phyloP scores from a whole-genome alignment of 1,284 basidiomycete genomes.

The Leccinum brunneo-olivaceum region DNA sequence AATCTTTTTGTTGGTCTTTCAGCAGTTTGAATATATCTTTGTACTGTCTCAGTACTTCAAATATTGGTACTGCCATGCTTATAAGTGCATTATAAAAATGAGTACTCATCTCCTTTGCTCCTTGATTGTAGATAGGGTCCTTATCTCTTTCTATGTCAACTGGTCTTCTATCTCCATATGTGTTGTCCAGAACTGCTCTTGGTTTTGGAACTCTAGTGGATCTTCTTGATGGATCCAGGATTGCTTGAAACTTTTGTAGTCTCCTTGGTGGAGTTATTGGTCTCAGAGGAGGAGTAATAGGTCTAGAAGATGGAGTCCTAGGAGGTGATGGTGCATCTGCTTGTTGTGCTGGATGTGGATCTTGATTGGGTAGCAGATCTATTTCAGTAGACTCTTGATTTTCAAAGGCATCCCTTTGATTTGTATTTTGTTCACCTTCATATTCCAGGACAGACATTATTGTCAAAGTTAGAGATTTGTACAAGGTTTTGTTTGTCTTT shows the following conservation, averaged over 20 bases:
- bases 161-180: background rate
- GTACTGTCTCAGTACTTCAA: background rate
- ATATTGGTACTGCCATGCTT: background rate
- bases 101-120: background rate
- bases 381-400: no score
- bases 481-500: background rate
- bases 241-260: no score
- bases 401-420: background rate
- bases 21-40: background rate
- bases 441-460: background rate
- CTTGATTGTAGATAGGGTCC: background rate
- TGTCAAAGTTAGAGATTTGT: background rate
- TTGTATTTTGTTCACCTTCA: background rate
- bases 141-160: background rate
- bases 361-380: background rate
- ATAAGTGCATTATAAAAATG: background rate
- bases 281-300: background rate
- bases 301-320: background rate
- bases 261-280: background rate
- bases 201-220: background rate
- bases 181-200: background rate
- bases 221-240: background rate
- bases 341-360: background rate
- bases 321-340: background rate
- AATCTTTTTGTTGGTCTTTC: background rate